Percentiles rank a stretch among this genome's conserved stretches.
Conservation (phyloP, 2,329 filamentous ascomycete genomes). For the Exserohilum turcica region DNA sequence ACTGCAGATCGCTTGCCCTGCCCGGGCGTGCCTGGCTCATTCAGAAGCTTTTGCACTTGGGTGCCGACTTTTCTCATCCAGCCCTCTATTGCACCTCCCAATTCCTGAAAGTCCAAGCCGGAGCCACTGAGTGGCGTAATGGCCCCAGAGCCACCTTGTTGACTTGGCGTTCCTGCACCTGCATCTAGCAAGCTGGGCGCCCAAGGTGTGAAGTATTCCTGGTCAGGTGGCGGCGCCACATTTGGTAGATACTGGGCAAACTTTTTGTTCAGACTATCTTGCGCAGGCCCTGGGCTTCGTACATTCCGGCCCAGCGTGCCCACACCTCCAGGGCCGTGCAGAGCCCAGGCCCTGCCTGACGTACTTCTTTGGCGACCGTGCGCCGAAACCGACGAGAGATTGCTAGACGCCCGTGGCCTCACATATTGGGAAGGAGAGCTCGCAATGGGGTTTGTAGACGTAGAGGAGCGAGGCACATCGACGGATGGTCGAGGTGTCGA, state of each 20-base stretch:
- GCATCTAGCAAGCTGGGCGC: conserved; percentile 42
- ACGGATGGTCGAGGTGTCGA: conserved; percentile 71
- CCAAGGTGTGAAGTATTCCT: conserved; percentile 55
- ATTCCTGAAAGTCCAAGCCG: conserved; percentile 70
- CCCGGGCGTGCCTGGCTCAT: conserved; percentile 39
- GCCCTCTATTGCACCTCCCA: conserved; percentile 84
- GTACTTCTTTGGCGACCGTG: conserved; percentile 46
- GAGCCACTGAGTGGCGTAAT: conserved; percentile 37
- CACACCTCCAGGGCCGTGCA: conserved; percentile 85
- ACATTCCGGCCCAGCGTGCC: conserved; percentile 77
- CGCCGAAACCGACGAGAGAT: conserved; percentile 44
- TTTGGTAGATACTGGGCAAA: conserved; percentile 82
- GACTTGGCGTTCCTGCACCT: conserved; percentile 35
- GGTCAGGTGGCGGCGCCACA: conserved; percentile 66
- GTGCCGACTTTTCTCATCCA: conserved; percentile 85
- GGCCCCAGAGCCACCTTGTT: conserved; percentile 38
- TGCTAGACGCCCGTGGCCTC: conserved; percentile 46
- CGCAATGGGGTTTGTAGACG: conserved; percentile 36
- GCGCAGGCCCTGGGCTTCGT: conserved; percentile 77
- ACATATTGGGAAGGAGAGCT: conserved; percentile 47
- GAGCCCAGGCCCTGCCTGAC: conserved; percentile 55
- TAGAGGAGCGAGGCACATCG: conserved; percentile 60
- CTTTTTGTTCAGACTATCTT: conserved; percentile 83
- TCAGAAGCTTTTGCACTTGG: conserved; percentile 55
- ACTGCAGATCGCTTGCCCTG: conserved; percentile 39